These are phyloP conservation scores for Thielaviopsis euricoi DNA, from an alignment of 2,329 filamentous ascomycete genomes.

Conservation along the genomic window DNA sequence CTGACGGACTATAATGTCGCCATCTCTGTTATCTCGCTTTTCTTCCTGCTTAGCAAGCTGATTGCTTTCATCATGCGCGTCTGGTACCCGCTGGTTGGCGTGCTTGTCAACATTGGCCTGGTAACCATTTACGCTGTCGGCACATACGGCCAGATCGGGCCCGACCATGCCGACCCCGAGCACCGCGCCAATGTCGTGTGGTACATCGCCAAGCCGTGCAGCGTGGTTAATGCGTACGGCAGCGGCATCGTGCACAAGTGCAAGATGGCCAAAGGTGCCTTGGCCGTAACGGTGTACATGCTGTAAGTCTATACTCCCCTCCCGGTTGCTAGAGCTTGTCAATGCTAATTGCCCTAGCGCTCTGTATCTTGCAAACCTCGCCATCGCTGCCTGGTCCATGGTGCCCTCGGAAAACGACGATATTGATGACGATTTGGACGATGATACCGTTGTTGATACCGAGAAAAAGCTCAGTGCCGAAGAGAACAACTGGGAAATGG, in stretches of 20 bases:
- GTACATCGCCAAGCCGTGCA: constrained; percentile 59
- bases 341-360: constrained; percentile 4
- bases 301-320: constrained; percentile 35
- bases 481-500: background rate
- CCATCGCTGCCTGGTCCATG: constrained; percentile 41
- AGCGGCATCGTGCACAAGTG: constrained; percentile 41
- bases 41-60: constrained; percentile 56
- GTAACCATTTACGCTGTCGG: constrained; percentile 47
- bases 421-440: constrained; percentile 23
- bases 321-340: background rate
- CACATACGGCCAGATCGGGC: constrained; percentile 54
- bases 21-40: constrained; percentile 59
- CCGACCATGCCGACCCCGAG: constrained; percentile 51
- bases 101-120: constrained; percentile 40
- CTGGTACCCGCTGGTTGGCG: constrained; percentile 49
- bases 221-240: constrained; percentile 6
- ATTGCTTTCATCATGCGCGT: constrained; percentile 54
- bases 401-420: constrained; percentile 39
- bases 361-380: constrained; percentile 12
- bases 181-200: constrained; percentile 49
- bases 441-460: constrained; percentile 22
- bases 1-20: constrained; percentile 62
- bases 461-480: background rate
- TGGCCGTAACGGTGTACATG: constrained; percentile 49
- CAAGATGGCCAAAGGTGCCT: constrained; percentile 48